Base-by-base conservation (phyloP, 768 basidiomycete genomes). In the Harrya chromipes region DNA sequence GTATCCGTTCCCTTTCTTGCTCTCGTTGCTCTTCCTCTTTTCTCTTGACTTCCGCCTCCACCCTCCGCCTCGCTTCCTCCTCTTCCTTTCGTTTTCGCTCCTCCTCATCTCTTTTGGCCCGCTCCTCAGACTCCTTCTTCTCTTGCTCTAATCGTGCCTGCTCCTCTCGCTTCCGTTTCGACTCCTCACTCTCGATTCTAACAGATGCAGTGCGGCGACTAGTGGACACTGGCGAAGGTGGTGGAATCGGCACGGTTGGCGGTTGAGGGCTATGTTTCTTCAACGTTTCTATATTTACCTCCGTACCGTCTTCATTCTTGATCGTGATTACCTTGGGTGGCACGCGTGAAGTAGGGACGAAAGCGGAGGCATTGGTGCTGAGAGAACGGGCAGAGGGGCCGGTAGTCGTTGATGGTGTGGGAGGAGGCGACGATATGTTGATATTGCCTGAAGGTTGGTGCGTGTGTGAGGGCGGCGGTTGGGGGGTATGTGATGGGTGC, bases 161-260 rank as follows among this genome's bases (percentile, higher is more conserved):
- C 19, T 73, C 75, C 48, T 55, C 77, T 11, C 76, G 68, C 65
- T 73, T 74, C 57, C 70, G 68, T 60, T 80, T 80, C 23, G 79
- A 76, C 45, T 81, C 77, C 60, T 75, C 74, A 14, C 72, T 82
- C 72, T 90, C 87, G 53, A 90, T 78, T 52, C 87, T 78, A 26
- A 90, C 72, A 9, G 68, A 63, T 20, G 62, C 46, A 8, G 66
- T 54, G 29, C 68, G 68, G 24, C 63, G 66, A 42, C 41, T 60
- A 16, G 56, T 53, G 8, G 55, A 17, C 24, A 67, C 52, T 10
- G 66, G 66, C 4, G 67, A 69, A 10, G 75, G 64, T 0, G 74
- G 70, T 3, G 73, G 61, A n/a, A 74, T 68, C 1, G 75, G 65
- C 23, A 72, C 62, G 1, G 70, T 62, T 2, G 74, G 62, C 0